phyloP scores from a whole-genome alignment of 768 basidiomycete genomes.

The Trametes gibbosa region DNA sequence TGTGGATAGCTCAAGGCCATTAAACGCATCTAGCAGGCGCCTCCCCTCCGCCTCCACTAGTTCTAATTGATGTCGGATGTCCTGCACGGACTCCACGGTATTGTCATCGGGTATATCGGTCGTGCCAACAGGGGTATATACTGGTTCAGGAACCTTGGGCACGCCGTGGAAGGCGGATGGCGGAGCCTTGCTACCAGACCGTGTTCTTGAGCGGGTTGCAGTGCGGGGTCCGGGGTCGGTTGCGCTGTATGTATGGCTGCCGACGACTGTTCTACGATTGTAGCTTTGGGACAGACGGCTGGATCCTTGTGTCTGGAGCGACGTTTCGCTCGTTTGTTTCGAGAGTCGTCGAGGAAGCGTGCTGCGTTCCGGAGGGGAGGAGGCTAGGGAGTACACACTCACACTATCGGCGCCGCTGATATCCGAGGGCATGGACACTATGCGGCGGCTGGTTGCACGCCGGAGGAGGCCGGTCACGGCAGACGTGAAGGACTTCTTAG shows the following conservation, averaged over 20 bases:
- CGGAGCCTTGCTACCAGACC: constrained; percentile 28
- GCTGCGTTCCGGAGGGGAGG: constrained; percentile 21
- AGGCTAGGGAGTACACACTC: constrained; percentile 29
- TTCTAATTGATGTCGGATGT: constrained; percentile 65
- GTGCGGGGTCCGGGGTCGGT: constrained; percentile 19
- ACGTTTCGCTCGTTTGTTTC: constrained; percentile 50
- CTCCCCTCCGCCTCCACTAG: constrained; percentile 69
- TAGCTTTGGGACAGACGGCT: constrained; percentile 29
- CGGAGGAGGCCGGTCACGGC: constrained; percentile 36
- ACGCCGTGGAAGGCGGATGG: constrained; percentile 33
- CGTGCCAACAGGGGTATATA: constrained; percentile 22
- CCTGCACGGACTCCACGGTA: constrained; percentile 52
- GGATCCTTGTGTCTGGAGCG: constrained; percentile 45
- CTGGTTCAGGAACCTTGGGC: constrained; percentile 14
- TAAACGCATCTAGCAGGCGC: constrained; percentile 75
- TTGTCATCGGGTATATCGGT: constrained; percentile 52
- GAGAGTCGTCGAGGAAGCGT: constrained; percentile 33
- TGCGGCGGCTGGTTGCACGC: constrained; percentile 31
- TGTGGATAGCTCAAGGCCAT: constrained; percentile 70
- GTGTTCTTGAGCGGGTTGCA: constrained; percentile 21
- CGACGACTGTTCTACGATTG: constrained; percentile 9
- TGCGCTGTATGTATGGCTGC: constrained; percentile 13
- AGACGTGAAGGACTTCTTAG: constrained; percentile 34
- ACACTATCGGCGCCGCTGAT: constrained; percentile 25
- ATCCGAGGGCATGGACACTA: constrained; percentile 23